Evolutionary conservation across 306 rosid species (phyloP).

Genomic region (Trichosanthes truncata): DNA sequence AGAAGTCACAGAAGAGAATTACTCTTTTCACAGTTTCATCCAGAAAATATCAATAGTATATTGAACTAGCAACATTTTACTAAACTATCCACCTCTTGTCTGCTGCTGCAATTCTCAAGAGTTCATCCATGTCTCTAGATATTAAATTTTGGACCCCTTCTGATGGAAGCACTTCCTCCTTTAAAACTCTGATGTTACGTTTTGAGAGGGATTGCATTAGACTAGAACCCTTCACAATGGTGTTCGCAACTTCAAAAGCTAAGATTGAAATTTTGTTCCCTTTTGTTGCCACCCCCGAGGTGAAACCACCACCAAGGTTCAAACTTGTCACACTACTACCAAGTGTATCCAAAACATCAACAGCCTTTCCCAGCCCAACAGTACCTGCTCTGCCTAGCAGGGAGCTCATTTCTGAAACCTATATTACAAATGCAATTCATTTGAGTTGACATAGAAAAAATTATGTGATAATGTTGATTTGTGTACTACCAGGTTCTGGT

Average conservation of each 20-base stretch:
- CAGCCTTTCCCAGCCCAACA: constrained; percentile 97
- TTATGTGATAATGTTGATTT: background rate
- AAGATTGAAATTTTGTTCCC: constrained; percentile 86
- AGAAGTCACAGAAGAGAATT: constrained; percentile 29
- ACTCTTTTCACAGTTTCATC: constrained; percentile 1
- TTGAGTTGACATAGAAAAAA: background rate
- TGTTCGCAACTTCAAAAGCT: constrained; percentile 98
- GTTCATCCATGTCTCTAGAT: constrained; percentile 80
- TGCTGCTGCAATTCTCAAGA: constrained; percentile 76
- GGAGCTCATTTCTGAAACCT: constrained; percentile 97
- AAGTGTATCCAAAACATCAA: constrained; percentile 94
- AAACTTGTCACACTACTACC: constrained; percentile 95
- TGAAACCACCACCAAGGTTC: constrained; percentile 72
- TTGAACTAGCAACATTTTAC: constrained; percentile 16
- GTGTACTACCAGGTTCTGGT: background rate
- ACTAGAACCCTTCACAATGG: constrained; percentile 90
- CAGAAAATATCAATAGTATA: constrained; percentile 3
- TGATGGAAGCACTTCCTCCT: constrained; percentile 80
- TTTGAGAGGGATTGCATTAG: constrained; percentile 96
- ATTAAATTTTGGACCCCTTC: constrained; percentile 86
- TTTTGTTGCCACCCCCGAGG: constrained; percentile 75
- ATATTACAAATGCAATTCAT: constrained; percentile 15
- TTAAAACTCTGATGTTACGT: constrained; percentile 76
- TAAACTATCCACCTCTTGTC: constrained; percentile 77
- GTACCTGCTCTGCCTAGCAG: constrained; percentile 95